Evolutionary conservation across 2,329 filamentous ascomycete species (phyloP).

Genomic region (Massarina eburnea): DNA sequence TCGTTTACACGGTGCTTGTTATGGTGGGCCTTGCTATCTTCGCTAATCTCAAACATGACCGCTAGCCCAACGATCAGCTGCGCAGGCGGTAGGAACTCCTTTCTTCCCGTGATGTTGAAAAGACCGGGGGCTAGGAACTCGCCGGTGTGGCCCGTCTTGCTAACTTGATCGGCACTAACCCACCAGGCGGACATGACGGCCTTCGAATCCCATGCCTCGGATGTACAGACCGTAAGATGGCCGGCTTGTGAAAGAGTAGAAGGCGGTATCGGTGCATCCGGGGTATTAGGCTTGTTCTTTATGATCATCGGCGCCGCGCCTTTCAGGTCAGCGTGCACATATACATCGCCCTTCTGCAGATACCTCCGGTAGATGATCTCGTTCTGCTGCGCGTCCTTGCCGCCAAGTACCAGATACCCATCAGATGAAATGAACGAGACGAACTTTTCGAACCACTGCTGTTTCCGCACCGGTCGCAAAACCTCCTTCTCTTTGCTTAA

Average conservation of each 20-base stretch:
- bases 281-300: slow-evolving; percentile 78
- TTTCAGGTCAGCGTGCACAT: slow-evolving; percentile 85
- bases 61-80: slow-evolving; percentile 86
- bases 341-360: slow-evolving; percentile 85
- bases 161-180: slow-evolving; percentile 87
- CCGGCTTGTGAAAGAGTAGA: slow-evolving; percentile 91
- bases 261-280: slow-evolving; percentile 85
- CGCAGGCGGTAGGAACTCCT: slow-evolving; percentile 87
- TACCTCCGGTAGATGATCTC: slow-evolving; percentile 89
- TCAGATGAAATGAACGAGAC: slow-evolving; percentile 94
- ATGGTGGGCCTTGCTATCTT: slow-evolving; percentile 81
- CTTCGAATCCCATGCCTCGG: slow-evolving; percentile 93
- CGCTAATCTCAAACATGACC: slow-evolving; percentile 83
- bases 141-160: slow-evolving; percentile 77
- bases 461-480: slow-evolving; percentile 77
- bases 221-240: slow-evolving; percentile 79
- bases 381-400: slow-evolving; percentile 84
- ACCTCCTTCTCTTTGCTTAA: slow-evolving; percentile 91
- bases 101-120: slow-evolving; percentile 82
- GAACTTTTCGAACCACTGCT: slow-evolving; percentile 97
- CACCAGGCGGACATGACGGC: slow-evolving; percentile 96
- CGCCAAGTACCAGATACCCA: slow-evolving; percentile 87
- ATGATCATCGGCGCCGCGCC: slow-evolving; percentile 85
- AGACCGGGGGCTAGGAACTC: slow-evolving; percentile 77
- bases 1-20: slow-evolving; percentile 69